Conservation (phyloP, 306 rosid species). For the Medicago lupulina region DNA sequence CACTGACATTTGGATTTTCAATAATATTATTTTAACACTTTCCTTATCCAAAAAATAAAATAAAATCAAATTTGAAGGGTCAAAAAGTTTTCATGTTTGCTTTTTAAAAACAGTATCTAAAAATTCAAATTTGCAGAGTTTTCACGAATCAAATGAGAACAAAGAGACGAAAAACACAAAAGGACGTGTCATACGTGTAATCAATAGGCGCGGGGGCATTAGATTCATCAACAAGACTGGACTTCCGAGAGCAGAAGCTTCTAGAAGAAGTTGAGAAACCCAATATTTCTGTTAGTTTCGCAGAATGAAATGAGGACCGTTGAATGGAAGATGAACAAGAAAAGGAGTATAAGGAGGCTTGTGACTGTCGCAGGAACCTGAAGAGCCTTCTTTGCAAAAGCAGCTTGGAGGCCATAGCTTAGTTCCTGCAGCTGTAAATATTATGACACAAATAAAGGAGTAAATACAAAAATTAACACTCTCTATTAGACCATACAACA, state of each 20-base stretch:
- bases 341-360: constrained; percentile 20
- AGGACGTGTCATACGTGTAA: constrained; percentile 58
- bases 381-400: constrained; percentile 53
- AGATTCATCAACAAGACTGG: constrained; percentile 50
- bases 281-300: constrained; percentile 42
- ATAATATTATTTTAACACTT: neutral
- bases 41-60: neutral
- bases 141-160: constrained; percentile 25
- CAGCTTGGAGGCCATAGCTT: constrained; percentile 63
- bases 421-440: constrained; percentile 30
- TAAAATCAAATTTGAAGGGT: neutral
- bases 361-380: constrained; percentile 49
- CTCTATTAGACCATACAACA: constrained; percentile 15
- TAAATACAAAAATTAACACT: neutral
- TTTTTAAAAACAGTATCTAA: neutral
- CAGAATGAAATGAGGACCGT: constrained; percentile 33
- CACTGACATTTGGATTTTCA: constrained; percentile 11
- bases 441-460: neutral
- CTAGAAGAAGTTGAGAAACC: constrained; percentile 39
- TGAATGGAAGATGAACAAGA: constrained; percentile 40
- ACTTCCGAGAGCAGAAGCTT: constrained; percentile 62
- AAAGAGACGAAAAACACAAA: neutral
- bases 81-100: too few species aligned
- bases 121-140: constrained; percentile 2
- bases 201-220: constrained; percentile 72